Conservation (phyloP, 495 filamentous ascomycete genomes). For the Penicillium paradoxum region DNA sequence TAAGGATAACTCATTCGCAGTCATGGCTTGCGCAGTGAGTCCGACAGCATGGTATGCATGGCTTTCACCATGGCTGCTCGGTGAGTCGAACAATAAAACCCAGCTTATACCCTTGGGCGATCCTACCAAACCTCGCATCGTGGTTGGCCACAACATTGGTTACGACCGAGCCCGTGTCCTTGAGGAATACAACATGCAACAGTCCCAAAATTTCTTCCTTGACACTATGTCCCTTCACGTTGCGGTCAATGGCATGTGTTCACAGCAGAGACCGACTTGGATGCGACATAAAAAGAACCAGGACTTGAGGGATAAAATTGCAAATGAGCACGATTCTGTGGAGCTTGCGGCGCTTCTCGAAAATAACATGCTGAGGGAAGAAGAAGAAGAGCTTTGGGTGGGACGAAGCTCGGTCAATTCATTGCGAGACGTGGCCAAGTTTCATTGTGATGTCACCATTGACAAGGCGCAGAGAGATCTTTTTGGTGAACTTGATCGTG, state of each 20-base stretch:
- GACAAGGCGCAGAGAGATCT: constrained; percentile 84
- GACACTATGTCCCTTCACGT: constrained; percentile 99
- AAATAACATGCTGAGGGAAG: constrained; percentile 60
- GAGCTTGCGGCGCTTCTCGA: constrained; percentile 70
- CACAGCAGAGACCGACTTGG: constrained; percentile 91
- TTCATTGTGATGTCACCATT: constrained; percentile 86
- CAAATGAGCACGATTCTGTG: constrained; percentile 60
- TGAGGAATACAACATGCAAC: constrained; percentile 83
- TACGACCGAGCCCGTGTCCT: constrained; percentile 85
- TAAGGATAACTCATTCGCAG: constrained; percentile 82
- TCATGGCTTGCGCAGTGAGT: constrained; percentile 92
- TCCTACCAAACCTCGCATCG: constrained; percentile 59
- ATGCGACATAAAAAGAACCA: constrained; percentile 89
- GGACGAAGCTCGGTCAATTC: constrained; percentile 93
- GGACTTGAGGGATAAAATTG: constrained; percentile 76
- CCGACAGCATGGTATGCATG: constrained; percentile 92
- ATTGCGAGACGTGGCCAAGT: constrained; percentile 90
- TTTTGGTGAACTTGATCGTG: constrained; percentile 76
- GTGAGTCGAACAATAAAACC: constrained; percentile 65
- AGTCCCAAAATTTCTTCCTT: constrained; percentile 80
- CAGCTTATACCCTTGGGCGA: constrained; percentile 88
- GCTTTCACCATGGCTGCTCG: constrained; percentile 93
- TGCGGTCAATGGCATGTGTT: constrained; percentile 98
- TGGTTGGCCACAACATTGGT: constrained; percentile 94
- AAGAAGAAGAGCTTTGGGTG: constrained; percentile 94